These are phyloP conservation scores for Bretschneidera sinensis DNA, from an alignment of 345 rosid genomes.

Conservation along the genomic window DNA sequence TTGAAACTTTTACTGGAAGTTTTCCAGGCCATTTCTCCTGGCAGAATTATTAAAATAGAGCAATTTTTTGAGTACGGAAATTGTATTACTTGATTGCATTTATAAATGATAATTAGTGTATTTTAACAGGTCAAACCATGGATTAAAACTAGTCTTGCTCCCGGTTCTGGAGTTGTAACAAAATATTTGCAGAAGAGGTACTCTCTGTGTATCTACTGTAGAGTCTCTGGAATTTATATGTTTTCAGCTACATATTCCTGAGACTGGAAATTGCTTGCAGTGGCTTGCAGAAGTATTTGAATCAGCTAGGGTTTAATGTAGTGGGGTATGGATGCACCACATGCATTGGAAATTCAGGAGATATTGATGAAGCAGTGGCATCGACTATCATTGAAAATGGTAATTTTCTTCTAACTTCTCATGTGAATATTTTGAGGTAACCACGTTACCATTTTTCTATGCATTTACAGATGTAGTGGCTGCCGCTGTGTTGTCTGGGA, in stretches of 20 bases:
- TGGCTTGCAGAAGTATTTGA: conserved; percentile 75
- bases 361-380: conserved; percentile 72
- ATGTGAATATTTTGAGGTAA: conserved; percentile 11
- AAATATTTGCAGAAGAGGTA: conserved; percentile 76
- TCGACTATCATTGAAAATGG: conserved; percentile 80
- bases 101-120: not conserved
- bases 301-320: conserved; percentile 72
- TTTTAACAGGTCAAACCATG: conserved; percentile 75
- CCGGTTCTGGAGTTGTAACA: conserved; percentile 95
- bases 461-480: conserved; percentile 70
- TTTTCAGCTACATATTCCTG: conserved; percentile 9
- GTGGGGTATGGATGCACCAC: conserved; percentile 98
- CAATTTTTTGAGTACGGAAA: not conserved
- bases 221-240: not conserved
- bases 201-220: not conserved
- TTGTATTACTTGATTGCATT: not conserved
- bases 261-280: conserved; percentile 29
- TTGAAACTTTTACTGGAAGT: not conserved
- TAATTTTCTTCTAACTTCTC: conserved; percentile 16
- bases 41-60: not conserved
- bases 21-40: not conserved
- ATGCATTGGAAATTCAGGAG: conserved; percentile 93
- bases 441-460: conserved; percentile 5
- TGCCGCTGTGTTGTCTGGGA: conserved; percentile 90
- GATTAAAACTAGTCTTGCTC: conserved; percentile 92